Percentiles rank a stretch among this genome's conserved stretches.
phyloP scores from a whole-genome alignment of 768 basidiomycete species.

The Symmetrospora coprosmae region DNA sequence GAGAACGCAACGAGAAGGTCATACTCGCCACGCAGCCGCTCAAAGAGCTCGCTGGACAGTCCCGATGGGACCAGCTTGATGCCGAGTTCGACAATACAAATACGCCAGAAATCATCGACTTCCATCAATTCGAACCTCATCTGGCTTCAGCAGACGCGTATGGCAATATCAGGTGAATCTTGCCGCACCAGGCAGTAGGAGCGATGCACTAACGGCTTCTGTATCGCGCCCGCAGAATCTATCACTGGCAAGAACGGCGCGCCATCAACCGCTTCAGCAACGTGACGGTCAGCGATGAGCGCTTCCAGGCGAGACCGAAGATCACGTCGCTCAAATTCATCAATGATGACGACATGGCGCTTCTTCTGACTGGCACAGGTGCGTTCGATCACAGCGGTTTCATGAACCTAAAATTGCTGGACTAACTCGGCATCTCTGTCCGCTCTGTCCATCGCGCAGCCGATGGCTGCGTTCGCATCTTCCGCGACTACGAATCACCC shows the following conservation, averaged over 20 bases:
- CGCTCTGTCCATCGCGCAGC: too few species aligned
- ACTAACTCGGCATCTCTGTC: too few species aligned
- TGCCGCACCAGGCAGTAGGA: neutral
- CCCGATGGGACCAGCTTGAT: slow-evolving; percentile 38
- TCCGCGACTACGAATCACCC: slow-evolving; percentile 74
- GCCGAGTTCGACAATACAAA: slow-evolving; percentile 37
- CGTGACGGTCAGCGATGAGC: slow-evolving; percentile 52
- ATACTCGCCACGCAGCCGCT: slow-evolving; percentile 55
- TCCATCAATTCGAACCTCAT: slow-evolving; percentile 87
- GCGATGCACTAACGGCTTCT: neutral
- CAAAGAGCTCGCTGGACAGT: slow-evolving; percentile 59
- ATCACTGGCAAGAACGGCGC: slow-evolving; percentile 78
- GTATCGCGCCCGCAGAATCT: slow-evolving; percentile 49
- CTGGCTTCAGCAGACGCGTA: slow-evolving; percentile 69
- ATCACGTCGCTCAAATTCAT: slow-evolving; percentile 83
- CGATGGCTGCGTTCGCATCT: slow-evolving; percentile 81
- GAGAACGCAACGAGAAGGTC: slow-evolving; percentile 73
- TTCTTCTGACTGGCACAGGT: slow-evolving; percentile 78
- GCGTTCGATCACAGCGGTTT: slow-evolving; percentile 35
- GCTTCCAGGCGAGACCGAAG: slow-evolving; percentile 43
- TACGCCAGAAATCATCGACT: slow-evolving; percentile 51
- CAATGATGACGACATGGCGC: slow-evolving; percentile 85
- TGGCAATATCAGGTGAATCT: slow-evolving; percentile 65
- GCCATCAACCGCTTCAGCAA: slow-evolving; percentile 74
- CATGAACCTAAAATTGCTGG: too few species aligned